Evolutionary conservation across 2,329 filamentous ascomycete species (phyloP), one percentile per base, ranked within the genome.

Genomic region (Scolecobasidium constrictum): DNA sequence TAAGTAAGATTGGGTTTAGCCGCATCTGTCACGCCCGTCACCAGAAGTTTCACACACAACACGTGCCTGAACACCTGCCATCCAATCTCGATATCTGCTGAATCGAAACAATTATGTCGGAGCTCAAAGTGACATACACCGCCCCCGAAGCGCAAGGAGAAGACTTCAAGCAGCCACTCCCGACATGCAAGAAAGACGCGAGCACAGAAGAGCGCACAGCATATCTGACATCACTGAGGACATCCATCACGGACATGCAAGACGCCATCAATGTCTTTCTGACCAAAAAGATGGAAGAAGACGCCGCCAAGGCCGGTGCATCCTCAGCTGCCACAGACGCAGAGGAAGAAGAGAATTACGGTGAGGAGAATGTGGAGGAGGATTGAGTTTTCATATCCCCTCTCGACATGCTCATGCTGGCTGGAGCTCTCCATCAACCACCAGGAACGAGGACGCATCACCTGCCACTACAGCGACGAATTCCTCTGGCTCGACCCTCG

Each of bases 291-390:
- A 88, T 88, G 84, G 81, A 81, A 28, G 71, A 82, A 47, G 83
- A 87, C 56, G 82, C 80, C 55, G 64, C 62, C 6, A 54, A 46
- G 38, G 54, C 46, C 33, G 48, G 47, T 18, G 17, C 48, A 26
- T 38, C 50, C 42, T 40, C 28, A 12, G 50, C 45, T 21, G 52
- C 50, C 18, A 59, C 63, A 39, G 59, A 62, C 43, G 57, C 60
- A 43, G 60, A 58, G 43, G 62, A 65, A 22, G 83, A 86, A 56
- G 77, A 84, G 53, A 83, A 87, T 56, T 94, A 94, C 57, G 87
- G 86, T 38, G 87, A 94, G 60, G 86, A 94, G 59, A 75, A 79
- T 18, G 66, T 75, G 11, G 78, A 81, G 39, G 80, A 83, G 34
- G 81, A 83, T 22, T 31, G n/a, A 31, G 26, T 31, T 31, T n/a